Percentiles rank a stretch among this genome's conserved stretches.
Conservation (phyloP, 192 early-diverging fungal species). For the Rhizophagus prolifer region DNA sequence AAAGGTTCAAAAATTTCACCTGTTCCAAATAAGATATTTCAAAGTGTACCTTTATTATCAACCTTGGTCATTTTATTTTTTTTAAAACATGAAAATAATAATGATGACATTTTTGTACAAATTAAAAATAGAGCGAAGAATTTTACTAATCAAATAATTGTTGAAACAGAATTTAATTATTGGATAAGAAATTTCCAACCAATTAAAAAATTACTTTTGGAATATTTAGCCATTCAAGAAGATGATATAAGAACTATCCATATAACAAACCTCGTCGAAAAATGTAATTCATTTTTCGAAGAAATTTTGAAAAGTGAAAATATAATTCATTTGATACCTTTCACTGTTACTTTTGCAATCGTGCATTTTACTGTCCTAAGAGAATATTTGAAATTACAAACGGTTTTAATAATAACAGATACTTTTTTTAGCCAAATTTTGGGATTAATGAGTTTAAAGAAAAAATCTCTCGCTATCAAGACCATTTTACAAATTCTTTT, state of each 20-base stretch:
- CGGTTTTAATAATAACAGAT: too few relatives aligned
- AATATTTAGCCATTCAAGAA: neutral
- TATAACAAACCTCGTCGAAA: neutral
- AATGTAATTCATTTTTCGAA: neutral
- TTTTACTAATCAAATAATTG: neutral
- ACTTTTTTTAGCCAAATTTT: too few relatives aligned
- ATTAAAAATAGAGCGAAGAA: neutral
- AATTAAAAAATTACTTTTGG: neutral
- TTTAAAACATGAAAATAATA: neutral
- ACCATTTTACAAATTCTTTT: neutral
- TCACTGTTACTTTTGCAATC: neutral
- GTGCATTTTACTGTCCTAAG: neutral
- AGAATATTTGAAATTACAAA: neutral
- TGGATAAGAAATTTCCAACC: neutral
- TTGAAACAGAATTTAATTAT: neutral
- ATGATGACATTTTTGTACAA: neutral
- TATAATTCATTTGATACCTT: neutral
- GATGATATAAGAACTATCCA: neutral
- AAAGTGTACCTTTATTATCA: neutral
- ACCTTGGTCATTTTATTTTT: neutral
- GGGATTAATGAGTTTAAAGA: neutral
- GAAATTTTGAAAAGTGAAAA: neutral
- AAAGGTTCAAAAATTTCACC: neutral
- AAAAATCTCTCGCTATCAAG: neutral
- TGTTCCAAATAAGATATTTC: neutral